phyloP scores from a whole-genome alignment of 163 green algal genomes.

The Coccomyxa subellipsoidea region DNA sequence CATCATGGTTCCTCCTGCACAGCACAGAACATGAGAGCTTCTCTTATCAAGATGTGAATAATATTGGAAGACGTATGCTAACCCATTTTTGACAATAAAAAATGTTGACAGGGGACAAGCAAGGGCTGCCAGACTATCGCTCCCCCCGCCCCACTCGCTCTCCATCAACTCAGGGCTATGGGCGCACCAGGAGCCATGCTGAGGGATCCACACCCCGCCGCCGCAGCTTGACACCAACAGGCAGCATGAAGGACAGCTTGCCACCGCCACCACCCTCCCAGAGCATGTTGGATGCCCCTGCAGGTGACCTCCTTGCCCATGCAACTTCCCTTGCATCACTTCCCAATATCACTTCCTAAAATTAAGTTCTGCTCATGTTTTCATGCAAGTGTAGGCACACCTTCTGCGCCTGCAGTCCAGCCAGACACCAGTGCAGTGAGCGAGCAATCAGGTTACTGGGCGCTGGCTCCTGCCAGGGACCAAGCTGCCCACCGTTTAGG shows the following conservation, averaged over 20 bases:
- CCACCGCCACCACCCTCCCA: not conserved
- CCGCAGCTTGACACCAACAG: slow-evolving; percentile 11
- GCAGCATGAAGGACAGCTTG: slow-evolving; percentile 3
- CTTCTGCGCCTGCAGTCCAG: not conserved
- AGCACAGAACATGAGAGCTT: too few relatives aligned
- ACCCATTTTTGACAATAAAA: too few relatives aligned
- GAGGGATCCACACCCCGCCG: slow-evolving; percentile 10
- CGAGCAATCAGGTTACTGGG: not conserved
- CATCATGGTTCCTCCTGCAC: too few relatives aligned
- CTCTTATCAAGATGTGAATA: too few relatives aligned
- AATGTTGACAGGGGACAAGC: slow-evolving; percentile 1
- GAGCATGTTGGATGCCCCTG: not conserved
- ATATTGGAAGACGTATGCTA: too few relatives aligned
- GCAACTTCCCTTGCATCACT: not conserved
- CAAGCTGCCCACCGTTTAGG: not conserved
- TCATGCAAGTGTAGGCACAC: not conserved
- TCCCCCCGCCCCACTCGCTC: not conserved
- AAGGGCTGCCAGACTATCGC: not conserved
- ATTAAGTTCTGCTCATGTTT: too few relatives aligned
- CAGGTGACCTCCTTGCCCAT: not conserved
- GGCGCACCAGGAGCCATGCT: not conserved
- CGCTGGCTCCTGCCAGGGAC: not conserved
- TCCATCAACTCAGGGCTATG: slow-evolving; percentile 8
- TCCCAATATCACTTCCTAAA: not conserved
- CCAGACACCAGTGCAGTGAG: not conserved